phyloP scores from a whole-genome alignment of 2,329 filamentous ascomycete species.

The Apiospora rasikravindrae region DNA sequence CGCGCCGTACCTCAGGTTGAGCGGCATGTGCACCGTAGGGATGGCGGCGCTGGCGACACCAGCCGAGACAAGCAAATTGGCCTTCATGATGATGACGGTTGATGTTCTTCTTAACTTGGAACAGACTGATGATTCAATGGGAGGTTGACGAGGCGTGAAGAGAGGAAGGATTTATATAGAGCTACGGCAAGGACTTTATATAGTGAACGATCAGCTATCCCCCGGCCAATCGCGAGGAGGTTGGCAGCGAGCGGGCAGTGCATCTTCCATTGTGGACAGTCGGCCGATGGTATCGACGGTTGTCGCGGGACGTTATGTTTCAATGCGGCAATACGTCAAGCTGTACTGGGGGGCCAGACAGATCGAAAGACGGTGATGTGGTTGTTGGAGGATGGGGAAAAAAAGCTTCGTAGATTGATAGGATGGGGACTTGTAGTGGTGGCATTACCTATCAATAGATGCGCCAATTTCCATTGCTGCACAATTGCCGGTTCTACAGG shows the following conservation, averaged over 20 bases:
- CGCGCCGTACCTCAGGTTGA: constrained; percentile 20
- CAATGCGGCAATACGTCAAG: neutral
- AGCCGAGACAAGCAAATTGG: neutral
- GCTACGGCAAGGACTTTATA: neutral
- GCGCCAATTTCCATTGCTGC: neutral
- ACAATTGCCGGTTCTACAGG: neutral
- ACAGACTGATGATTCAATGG: neutral
- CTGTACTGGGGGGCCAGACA: neutral
- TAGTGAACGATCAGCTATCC: neutral
- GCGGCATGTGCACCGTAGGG: constrained; percentile 23
- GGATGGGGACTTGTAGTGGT: neutral
- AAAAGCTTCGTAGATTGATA: neutral
- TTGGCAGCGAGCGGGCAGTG: neutral
- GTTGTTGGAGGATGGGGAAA: neutral
- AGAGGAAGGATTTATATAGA: neutral
- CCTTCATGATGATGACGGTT: neutral
- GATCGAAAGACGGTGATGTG: neutral
- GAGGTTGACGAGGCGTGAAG: neutral
- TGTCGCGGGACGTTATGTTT: neutral
- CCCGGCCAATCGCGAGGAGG: neutral
- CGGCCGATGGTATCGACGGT: neutral
- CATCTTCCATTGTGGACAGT: neutral
- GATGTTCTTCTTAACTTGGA: neutral
- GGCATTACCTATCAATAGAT: neutral
- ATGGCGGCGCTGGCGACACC: constrained; percentile 14